Conservation (phyloP, 2,329 filamentous ascomycete genomes). For the Fusarium hostae region DNA sequence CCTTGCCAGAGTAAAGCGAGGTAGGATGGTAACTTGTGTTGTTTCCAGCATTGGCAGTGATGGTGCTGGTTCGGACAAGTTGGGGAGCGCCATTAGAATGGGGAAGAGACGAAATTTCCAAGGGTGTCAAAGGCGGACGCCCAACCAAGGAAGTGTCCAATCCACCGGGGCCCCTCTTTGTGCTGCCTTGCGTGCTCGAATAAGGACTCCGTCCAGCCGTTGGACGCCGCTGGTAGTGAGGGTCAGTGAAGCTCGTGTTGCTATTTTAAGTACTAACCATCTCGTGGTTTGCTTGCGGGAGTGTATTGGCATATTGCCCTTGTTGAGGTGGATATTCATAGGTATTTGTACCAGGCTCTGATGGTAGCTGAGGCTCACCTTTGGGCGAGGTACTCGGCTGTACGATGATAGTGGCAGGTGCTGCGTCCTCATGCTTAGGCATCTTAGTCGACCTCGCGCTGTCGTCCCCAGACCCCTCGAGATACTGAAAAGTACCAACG, state of each 20-base stretch:
- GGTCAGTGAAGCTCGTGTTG: constrained; percentile 61
- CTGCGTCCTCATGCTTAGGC: constrained; percentile 50
- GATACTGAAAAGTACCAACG: constrained; percentile 60
- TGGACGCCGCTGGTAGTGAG: constrained; percentile 56
- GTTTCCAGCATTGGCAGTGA: constrained; percentile 52
- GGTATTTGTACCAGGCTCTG: constrained; percentile 59
- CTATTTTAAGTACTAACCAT: constrained; percentile 66
- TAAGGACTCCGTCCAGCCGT: constrained; percentile 57
- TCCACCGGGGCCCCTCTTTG: constrained; percentile 55
- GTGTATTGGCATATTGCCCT: constrained; percentile 52
- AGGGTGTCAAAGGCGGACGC: constrained; percentile 59
- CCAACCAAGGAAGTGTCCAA: constrained; percentile 56
- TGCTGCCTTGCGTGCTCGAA: constrained; percentile 53
- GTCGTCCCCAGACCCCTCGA: constrained; percentile 61
- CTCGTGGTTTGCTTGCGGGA: constrained; percentile 56
- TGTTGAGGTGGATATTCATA: constrained; percentile 60
- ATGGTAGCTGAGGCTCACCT: constrained; percentile 52
- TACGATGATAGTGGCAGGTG: constrained; percentile 51
- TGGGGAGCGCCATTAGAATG: constrained; percentile 53
- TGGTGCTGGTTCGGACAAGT: constrained; percentile 67
- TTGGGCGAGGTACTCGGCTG: constrained; percentile 56
- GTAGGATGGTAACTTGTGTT: constrained; percentile 77
- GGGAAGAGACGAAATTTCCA: constrained; percentile 59
- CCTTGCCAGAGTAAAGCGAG: constrained; percentile 84
- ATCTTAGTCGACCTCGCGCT: constrained; percentile 53